These are phyloP conservation scores for Cercospora zeae-maydis DNA, from an alignment of 2,329 filamentous ascomycete genomes.

Conservation along the genomic window DNA sequence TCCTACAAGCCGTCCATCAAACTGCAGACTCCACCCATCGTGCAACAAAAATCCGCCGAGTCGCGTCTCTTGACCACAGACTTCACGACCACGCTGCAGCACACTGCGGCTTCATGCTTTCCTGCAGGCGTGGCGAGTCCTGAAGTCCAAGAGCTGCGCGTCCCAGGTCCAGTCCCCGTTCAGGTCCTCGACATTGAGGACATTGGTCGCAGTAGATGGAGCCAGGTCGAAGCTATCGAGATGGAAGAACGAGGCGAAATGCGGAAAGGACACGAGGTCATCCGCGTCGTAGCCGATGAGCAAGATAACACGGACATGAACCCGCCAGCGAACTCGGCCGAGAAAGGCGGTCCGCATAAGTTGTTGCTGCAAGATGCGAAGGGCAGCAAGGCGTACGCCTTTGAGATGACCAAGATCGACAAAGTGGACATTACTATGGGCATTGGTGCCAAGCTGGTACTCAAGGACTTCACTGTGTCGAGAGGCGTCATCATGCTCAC, in stretches of 20 bases:
- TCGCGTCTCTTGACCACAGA: slow-evolving; percentile 77
- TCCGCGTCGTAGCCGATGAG: slow-evolving; percentile 63
- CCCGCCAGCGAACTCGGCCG: slow-evolving; percentile 16
- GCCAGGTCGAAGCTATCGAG: slow-evolving; percentile 80
- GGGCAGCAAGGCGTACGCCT: slow-evolving; percentile 64
- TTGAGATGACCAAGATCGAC: slow-evolving; percentile 67
- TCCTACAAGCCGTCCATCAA: slow-evolving; percentile 56
- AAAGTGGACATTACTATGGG: slow-evolving; percentile 61
- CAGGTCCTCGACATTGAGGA: slow-evolving; percentile 88
- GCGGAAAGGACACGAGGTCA: slow-evolving; percentile 73
- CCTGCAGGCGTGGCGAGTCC: slow-evolving; percentile 58
- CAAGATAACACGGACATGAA: slow-evolving; percentile 41
- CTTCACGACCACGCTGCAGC: slow-evolving; percentile 59
- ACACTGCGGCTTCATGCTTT: slow-evolving; percentile 47
- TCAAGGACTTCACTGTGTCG: slow-evolving; percentile 65
- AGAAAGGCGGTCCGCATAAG: slow-evolving; percentile 63
- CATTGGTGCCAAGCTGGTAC: slow-evolving; percentile 77
- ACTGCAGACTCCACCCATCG: slow-evolving; percentile 60
- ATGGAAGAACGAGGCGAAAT: slow-evolving; percentile 68
- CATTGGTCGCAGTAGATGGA: slow-evolving; percentile 73
- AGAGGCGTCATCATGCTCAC: slow-evolving; percentile 77
- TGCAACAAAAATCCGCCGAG: slow-evolving; percentile 73
- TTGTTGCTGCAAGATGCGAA: slow-evolving; percentile 76
- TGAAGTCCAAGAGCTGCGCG: slow-evolving; percentile 51
- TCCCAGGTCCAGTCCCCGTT: slow-evolving; percentile 64